Percentiles rank a stretch among this genome's conserved stretches.
Evolutionary conservation across 2,329 filamentous ascomycete genomes (phyloP).

Genomic region (Stachybotrys chlorohalonatus): DNA sequence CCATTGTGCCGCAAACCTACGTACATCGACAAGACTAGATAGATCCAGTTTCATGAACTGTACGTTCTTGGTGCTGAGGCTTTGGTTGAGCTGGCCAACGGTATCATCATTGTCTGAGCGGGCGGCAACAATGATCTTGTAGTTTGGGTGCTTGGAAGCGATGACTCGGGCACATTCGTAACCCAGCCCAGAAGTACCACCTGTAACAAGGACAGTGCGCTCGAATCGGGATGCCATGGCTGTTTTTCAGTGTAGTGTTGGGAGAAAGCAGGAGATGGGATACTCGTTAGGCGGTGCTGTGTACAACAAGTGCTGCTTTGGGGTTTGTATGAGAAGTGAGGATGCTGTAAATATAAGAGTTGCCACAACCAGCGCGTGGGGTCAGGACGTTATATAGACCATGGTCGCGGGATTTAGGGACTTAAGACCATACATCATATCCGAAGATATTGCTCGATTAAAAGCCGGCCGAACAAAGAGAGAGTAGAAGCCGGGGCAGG

Average conservation of each 20-base stretch:
- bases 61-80: conserved; percentile 27
- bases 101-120: conserved; percentile 30
- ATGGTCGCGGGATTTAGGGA: not conserved
- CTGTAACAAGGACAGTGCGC: conserved; percentile 27
- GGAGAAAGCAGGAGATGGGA: not conserved
- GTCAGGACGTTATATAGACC: too few species aligned
- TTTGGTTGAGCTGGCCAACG: conserved; percentile 32
- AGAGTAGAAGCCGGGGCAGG: not conserved
- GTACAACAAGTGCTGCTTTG: not conserved
- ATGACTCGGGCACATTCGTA: conserved; percentile 30
- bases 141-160: conserved; percentile 28
- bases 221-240: not conserved
- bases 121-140: conserved; percentile 30
- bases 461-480: not conserved
- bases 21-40: conserved; percentile 26
- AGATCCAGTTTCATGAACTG: conserved; percentile 34
- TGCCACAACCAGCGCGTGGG: too few species aligned
- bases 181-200: conserved; percentile 34
- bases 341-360: too few species aligned
- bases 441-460: not conserved
- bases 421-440: not conserved
- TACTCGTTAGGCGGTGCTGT: not conserved
- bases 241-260: not conserved
- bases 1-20: conserved; percentile 29
- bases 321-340: not conserved